Evolutionary conservation across 2,329 filamentous ascomycete species (phyloP), one percentile per base, ranked within the genome.

Genomic region (Penicillium frequentans): DNA sequence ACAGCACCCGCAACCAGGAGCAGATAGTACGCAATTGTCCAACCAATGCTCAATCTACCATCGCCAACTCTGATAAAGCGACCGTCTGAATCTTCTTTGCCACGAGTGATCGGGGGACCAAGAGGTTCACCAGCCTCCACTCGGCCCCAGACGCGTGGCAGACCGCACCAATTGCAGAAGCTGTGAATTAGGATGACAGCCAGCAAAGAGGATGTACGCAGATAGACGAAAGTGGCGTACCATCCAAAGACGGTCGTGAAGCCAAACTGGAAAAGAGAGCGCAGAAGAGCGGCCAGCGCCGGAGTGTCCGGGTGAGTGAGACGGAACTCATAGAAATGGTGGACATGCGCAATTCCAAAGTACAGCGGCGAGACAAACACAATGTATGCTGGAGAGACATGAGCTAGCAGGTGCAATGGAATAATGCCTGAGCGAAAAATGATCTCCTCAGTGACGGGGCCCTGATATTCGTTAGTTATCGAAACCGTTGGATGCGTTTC

Each of bases 161-260:
- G 78, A 8, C 95, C 95, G 83, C 93, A 90, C 79, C 85, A 90
- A 71, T 99, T 99, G 78, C 95, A 99, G 71, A 98, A 95, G 10
- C 86, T 83, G 70, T 99, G 95, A 5, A 90, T 88, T 21, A 87
- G 70, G 52, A 93, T 87, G 31, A 89, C 89, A 13, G 90, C 87
- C 42, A 88, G 81, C 39, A 98, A 76, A 48, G 89, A 96, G 3
- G 91, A 92, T 0, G 92, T 96, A 35, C 93, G 87, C 21, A 99
- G 71, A 69, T 90, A 96, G 21, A 97, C 68, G 67, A 98, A 99
- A 0, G 91, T 92, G 5, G 90, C 93, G 75, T 95, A 96, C 75
- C 91, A 92, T 60, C 95, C 95, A 69, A 99, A 99, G 5, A 98
- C 75, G 7, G 91, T 93, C 0, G 95, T 99, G 75, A 96, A 99